These are phyloP conservation scores for Gyromitra esculenta DNA, from an alignment of 2,329 filamentous ascomycete species.

Conservation along the genomic window DNA sequence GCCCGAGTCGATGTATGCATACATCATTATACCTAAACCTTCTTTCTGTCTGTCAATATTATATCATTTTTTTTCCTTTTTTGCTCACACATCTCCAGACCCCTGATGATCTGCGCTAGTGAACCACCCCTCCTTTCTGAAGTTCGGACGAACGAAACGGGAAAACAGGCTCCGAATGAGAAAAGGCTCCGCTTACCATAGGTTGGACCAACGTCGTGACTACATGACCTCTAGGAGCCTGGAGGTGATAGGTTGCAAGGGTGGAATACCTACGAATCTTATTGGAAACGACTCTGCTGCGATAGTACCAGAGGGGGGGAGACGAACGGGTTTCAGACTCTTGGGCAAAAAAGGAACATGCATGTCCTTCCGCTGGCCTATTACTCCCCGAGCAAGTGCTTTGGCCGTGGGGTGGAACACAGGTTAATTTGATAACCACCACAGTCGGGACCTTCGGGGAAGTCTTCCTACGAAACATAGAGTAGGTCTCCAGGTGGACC, in stretches of 20 bases:
- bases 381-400: constrained; percentile 22
- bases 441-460: constrained; percentile 16
- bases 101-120: constrained; percentile 47
- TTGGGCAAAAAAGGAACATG: constrained; percentile 12
- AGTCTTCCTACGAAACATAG: neutral
- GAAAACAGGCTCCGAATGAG: constrained; percentile 37
- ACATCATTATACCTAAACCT: constrained; percentile 47
- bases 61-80: constrained; percentile 46
- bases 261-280: constrained; percentile 29
- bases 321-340: constrained; percentile 40
- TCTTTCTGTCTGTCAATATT: constrained; percentile 23
- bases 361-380: constrained; percentile 19
- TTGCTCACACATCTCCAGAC: constrained; percentile 27
- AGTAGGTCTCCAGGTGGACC: constrained; percentile 9
- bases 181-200: constrained; percentile 27
- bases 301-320: constrained; percentile 45
- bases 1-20: constrained; percentile 40
- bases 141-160: constrained; percentile 50
- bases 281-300: constrained; percentile 35
- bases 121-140: constrained; percentile 26
- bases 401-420: constrained; percentile 24
- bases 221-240: constrained; percentile 19
- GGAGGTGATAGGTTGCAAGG: constrained; percentile 24
- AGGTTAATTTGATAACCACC: constrained; percentile 37
- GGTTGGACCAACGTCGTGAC: constrained; percentile 33